Evolutionary conservation across 2,329 filamentous ascomycete species (phyloP).

Genomic region (Myriosclerotinia curreyana): DNA sequence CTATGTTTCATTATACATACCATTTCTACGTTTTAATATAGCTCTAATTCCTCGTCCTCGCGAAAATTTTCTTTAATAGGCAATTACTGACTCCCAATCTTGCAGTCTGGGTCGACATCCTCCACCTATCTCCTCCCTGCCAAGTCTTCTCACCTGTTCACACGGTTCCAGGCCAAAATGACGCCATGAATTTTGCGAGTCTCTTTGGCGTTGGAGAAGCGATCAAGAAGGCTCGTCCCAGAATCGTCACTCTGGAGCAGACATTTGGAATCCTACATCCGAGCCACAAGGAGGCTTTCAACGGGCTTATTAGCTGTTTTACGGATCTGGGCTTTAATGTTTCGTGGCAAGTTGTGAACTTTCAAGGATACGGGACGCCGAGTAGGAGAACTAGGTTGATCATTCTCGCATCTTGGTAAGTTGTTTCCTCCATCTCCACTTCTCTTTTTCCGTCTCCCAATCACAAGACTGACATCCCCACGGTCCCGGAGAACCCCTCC

Average conservation of each 20-base stretch:
- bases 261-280: conserved; percentile 60
- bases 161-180: conserved; percentile 54
- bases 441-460: too few relatives aligned
- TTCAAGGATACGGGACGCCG: conserved; percentile 43
- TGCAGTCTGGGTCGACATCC: conserved; percentile 54
- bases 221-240: conserved; percentile 56
- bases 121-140: conserved; percentile 75
- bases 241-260: conserved; percentile 73
- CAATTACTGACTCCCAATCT: too few relatives aligned
- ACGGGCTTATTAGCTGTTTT: conserved; percentile 57
- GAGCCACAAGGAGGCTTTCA: conserved; percentile 22
- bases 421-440: background rate
- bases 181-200: conserved; percentile 63
- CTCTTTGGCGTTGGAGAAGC: conserved; percentile 53
- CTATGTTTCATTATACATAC: too few relatives aligned
- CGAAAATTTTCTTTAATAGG: too few relatives aligned
- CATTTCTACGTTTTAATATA: too few relatives aligned
- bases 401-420: conserved; percentile 49
- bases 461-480: conserved; percentile 1
- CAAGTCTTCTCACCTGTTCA: conserved; percentile 72
- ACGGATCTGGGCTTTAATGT: conserved; percentile 64
- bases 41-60: too few relatives aligned
- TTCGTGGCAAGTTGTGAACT: conserved; percentile 59
- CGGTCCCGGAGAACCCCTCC: conserved; percentile 67
- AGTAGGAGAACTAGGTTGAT: conserved; percentile 44